Percentiles rank a stretch among this genome's conserved stretches.
Evolutionary conservation across 2,329 filamentous ascomycete species (phyloP).

Genomic region (Hypoxylon sp.): DNA sequence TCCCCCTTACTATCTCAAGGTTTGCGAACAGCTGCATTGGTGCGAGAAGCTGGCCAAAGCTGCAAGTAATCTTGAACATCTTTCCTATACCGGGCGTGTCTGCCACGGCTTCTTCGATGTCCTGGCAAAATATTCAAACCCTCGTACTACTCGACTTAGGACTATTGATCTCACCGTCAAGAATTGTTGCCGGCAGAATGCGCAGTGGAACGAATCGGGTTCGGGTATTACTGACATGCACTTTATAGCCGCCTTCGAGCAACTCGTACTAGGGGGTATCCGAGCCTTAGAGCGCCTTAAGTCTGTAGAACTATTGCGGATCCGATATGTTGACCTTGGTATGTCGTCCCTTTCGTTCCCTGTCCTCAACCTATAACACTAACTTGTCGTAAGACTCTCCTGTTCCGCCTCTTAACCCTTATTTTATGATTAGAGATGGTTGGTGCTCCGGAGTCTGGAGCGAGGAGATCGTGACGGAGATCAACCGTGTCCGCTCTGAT

Average conservation of each 20-base stretch:
- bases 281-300: conserved; percentile 71
- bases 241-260: conserved; percentile 80
- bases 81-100: conserved; percentile 80
- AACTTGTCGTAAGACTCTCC: conserved; percentile 70
- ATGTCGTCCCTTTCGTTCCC: conserved; percentile 48
- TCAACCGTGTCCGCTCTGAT: conserved; percentile 71
- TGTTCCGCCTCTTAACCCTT: conserved; percentile 79
- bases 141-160: conserved; percentile 68
- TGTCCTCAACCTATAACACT: conserved; percentile 22
- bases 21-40: conserved; percentile 72
- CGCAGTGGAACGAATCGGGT: conserved; percentile 72
- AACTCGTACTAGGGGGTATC: conserved; percentile 75
- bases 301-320: conserved; percentile 74
- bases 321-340: conserved; percentile 82
- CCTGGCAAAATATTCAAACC: conserved; percentile 65
- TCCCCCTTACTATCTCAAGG: conserved; percentile 73
- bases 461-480: conserved; percentile 72
- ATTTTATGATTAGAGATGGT: conserved; percentile 74
- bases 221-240: conserved; percentile 79
- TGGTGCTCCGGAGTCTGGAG: conserved; percentile 81
- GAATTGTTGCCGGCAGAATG: conserved; percentile 75
- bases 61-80: conserved; percentile 73
- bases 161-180: conserved; percentile 81
- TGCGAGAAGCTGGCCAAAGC: conserved; percentile 74
- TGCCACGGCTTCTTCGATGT: conserved; percentile 78